A percentile compares a stretch with the other conserved stretches of the same genome.
Evolutionary conservation across 2,329 filamentous ascomycete genomes (phyloP).

Genomic region (Rosellinia necatrix): DNA sequence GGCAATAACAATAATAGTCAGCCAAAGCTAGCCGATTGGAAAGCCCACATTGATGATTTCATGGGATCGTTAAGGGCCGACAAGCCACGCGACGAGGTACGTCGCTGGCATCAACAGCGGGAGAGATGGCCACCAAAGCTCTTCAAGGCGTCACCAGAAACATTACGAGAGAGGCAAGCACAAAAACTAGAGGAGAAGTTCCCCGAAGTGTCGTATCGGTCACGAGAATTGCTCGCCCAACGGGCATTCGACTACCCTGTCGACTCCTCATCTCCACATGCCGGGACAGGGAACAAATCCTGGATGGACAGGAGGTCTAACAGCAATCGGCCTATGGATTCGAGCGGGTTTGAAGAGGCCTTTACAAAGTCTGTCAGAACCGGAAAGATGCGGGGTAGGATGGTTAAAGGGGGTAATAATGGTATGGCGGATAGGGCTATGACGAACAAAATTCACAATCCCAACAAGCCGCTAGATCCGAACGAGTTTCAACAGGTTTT

Average conservation of each 20-base stretch:
- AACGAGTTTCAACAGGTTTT: too few species aligned
- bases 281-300: background rate
- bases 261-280: too few species aligned
- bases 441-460: too few species aligned
- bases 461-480: too few species aligned
- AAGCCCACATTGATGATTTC: constrained; percentile 28
- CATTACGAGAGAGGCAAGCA: background rate
- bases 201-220: constrained; percentile 15
- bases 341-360: constrained; percentile 3
- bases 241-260: too few species aligned
- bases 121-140: constrained; percentile 6
- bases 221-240: constrained; percentile 10
- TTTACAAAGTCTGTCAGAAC: background rate
- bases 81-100: constrained; percentile 19
- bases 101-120: constrained; percentile 22
- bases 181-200: constrained; percentile 11
- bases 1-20: too few species aligned
- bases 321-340: constrained; percentile 8
- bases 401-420: too few species aligned
- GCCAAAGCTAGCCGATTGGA: constrained; percentile 17
- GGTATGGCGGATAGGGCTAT: too few species aligned
- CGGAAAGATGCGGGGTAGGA: too few species aligned
- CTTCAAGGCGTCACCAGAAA: constrained; percentile 2
- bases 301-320: too few species aligned
- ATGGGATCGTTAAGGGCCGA: constrained; percentile 17